Evolutionary conservation across 2,329 filamentous ascomycete species (phyloP).

Genomic region (Fusarium gaditjirri): DNA sequence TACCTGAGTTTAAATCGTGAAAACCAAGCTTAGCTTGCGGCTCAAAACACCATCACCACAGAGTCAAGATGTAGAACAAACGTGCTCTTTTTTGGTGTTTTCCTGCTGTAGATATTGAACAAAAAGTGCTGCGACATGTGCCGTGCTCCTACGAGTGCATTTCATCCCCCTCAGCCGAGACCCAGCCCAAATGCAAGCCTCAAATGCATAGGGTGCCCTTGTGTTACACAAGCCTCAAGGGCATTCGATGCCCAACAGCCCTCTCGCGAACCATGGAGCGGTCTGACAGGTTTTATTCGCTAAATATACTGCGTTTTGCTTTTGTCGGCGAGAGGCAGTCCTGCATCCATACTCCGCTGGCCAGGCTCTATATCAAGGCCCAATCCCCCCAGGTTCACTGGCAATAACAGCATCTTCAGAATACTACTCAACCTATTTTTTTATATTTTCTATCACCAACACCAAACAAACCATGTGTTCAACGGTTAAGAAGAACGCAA

Average conservation of each 20-base stretch:
- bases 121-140: not conserved
- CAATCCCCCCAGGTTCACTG: not conserved
- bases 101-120: accelerated
- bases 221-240: not conserved
- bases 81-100: too few species aligned
- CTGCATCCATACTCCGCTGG: accelerated
- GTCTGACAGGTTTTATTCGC: accelerated
- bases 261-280: accelerated
- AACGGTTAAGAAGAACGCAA: not conserved
- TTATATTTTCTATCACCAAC: not conserved
- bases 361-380: not conserved
- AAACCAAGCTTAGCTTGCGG: not conserved
- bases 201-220: not conserved
- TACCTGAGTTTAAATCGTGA: not conserved
- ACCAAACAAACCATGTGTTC: not conserved
- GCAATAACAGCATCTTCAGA: not conserved
- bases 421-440: not conserved
- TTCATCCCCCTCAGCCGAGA: not conserved
- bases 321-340: not conserved
- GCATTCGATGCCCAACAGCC: not conserved
- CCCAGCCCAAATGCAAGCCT: not conserved
- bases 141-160: not conserved
- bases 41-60: not conserved
- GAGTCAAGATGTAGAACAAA: not conserved
- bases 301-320: accelerated